Evolutionary conservation across 1,139 yeast species (phyloP).

Genomic region (Debaryomyces sp.): DNA sequence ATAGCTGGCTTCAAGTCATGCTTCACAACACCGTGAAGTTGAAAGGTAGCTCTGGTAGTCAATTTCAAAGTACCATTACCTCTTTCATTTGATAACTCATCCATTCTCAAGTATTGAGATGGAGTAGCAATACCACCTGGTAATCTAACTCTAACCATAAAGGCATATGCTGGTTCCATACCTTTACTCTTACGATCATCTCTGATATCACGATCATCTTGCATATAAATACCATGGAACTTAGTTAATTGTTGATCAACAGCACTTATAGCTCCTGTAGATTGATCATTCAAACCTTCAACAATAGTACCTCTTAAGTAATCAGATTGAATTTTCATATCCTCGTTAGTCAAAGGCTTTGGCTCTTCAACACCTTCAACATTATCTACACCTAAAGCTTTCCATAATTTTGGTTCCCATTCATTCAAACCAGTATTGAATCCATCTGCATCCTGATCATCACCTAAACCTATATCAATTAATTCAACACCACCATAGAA

Average conservation of each 20-base stretch:
- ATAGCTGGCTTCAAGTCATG: conserved; percentile 87
- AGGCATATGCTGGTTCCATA: conserved; percentile 90
- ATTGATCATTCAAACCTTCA: conserved; percentile 76
- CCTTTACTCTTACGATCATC: conserved; percentile 93
- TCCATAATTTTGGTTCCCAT: conserved; percentile 90
- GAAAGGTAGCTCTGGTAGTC: conserved; percentile 97
- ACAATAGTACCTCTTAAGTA: conserved; percentile 92
- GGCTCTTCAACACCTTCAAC: conserved; percentile 91
- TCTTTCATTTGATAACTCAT: conserved; percentile 76
- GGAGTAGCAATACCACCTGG: conserved; percentile 95
- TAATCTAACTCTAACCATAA: conserved; percentile 94
- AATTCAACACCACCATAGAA: conserved; percentile 75
- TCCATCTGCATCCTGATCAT: conserved; percentile 97
- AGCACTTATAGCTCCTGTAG: conserved; percentile 94
- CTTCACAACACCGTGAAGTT: conserved; percentile 92
- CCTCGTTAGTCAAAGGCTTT: conserved; percentile 94
- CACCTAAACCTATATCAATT: conserved; percentile 84
- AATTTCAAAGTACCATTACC: conserved; percentile 95
- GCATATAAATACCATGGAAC: conserved; percentile 98
- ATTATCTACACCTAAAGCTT: conserved; percentile 82
- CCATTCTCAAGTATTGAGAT: conserved; percentile 83
- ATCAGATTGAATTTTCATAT: conserved; percentile 85
- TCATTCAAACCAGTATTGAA: conserved; percentile 83
- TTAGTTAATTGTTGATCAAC: conserved; percentile 92
- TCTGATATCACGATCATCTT: conserved; percentile 95